phyloP scores from a whole-genome alignment of 352 stramenopile genomes.

The Phytopythium delawarense region DNA sequence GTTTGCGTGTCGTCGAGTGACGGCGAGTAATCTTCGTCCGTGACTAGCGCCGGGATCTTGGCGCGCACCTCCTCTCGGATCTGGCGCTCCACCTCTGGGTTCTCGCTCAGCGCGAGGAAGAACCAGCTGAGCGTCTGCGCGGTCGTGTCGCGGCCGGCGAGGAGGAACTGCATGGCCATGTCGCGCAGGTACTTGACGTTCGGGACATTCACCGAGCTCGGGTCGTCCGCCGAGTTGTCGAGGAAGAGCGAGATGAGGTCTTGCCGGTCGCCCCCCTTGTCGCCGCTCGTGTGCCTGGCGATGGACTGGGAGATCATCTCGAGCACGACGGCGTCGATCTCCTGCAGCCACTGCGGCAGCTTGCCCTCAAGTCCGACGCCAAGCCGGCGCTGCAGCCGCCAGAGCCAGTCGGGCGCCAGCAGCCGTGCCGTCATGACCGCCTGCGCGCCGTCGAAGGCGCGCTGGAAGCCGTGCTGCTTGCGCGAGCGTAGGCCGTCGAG shows the following conservation, averaged over 20 bases:
- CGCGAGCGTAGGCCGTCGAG: constrained; percentile 6
- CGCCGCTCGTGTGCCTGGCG: background rate
- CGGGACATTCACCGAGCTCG: background rate
- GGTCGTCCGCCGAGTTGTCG: constrained; percentile 2
- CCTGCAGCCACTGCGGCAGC: constrained; percentile 4
- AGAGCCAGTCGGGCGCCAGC: constrained; percentile 12
- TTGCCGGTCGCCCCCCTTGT: background rate
- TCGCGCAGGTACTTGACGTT: constrained; percentile 26
- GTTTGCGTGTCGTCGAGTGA: constrained; percentile 1
- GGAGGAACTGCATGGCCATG: constrained; percentile 48
- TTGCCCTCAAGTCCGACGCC: constrained; percentile 11
- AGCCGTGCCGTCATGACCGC: constrained; percentile 5
- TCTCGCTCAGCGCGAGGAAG: constrained; percentile 30
- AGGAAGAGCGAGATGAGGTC: constrained; percentile 21
- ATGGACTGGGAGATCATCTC: constrained; percentile 15
- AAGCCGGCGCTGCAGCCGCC: constrained; percentile 15
- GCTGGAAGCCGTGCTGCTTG: constrained; percentile 13
- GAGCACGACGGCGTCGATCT: constrained; percentile 11
- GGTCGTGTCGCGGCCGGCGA: constrained; percentile 49
- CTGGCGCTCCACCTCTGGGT: constrained; percentile 24
- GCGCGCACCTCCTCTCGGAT: constrained; percentile 16
- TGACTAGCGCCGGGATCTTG: constrained; percentile 10
- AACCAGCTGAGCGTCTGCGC: constrained; percentile 40
- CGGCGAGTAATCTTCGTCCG: constrained; percentile 5
- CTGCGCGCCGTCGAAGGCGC: constrained; percentile 13